Percentiles rank a stretch among this genome's conserved stretches.
phyloP scores from a whole-genome alignment of 805 yeast species.

The Cyberlindnera xishuangbannaensis region DNA sequence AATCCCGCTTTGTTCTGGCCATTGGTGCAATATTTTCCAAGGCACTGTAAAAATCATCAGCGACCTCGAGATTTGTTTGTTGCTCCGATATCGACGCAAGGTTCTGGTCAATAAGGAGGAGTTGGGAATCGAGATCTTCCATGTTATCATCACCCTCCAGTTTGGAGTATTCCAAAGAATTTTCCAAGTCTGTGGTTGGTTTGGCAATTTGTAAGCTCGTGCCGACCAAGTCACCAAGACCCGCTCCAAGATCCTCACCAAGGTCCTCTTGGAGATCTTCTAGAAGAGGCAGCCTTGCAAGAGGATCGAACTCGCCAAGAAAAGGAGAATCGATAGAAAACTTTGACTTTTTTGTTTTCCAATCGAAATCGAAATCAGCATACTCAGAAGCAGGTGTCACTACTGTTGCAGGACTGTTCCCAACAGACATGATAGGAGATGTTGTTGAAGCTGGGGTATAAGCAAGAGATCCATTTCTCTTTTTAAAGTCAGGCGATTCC shows the following conservation, averaged over 20 bases:
- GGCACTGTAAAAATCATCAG: too few species aligned
- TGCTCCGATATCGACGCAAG: too few species aligned
- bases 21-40: too few species aligned
- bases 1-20: background rate
- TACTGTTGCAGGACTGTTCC: slow-evolving; percentile 7
- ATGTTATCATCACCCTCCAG: slow-evolving; percentile 1
- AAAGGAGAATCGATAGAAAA: slow-evolving; percentile 17
- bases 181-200: slow-evolving; percentile 1
- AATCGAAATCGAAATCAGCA: slow-evolving; percentile 8
- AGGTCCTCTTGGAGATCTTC: slow-evolving; percentile 21
- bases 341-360: slow-evolving; percentile 10
- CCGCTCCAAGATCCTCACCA: too few species aligned
- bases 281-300: slow-evolving; percentile 10
- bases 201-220: slow-evolving; percentile 4
- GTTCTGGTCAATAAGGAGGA: too few species aligned
- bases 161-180: slow-evolving; percentile 4
- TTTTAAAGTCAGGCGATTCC: slow-evolving; percentile 9
- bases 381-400: slow-evolving; percentile 16
- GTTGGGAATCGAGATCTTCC: background rate
- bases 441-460: slow-evolving; percentile 22
- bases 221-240: too few species aligned
- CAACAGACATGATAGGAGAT: slow-evolving; percentile 14
- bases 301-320: slow-evolving; percentile 17
- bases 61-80: too few species aligned
- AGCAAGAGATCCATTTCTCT: slow-evolving; percentile 19